phyloP scores from a whole-genome alignment of 2,329 filamentous ascomycete species.

The Plectosphaerella cucumerina region DNA sequence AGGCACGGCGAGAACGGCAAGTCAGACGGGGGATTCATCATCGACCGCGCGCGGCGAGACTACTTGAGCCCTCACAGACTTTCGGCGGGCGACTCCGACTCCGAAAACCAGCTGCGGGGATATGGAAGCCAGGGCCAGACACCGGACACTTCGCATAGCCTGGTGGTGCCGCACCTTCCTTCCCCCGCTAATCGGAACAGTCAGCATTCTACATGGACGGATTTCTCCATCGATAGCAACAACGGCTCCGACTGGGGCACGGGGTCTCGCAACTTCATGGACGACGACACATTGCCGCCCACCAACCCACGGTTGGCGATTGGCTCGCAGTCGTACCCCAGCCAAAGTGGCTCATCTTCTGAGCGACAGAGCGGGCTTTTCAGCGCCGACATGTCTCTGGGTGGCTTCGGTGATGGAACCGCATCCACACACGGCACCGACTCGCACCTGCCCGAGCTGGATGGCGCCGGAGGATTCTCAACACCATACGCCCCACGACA shows the following conservation, averaged over 20 bases:
- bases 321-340: slow-evolving; percentile 4
- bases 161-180: slow-evolving; percentile 42
- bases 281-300: slow-evolving; percentile 6
- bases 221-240: slow-evolving; percentile 52
- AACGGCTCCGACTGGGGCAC: slow-evolving; percentile 31
- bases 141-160: slow-evolving; percentile 36
- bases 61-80: slow-evolving; percentile 16
- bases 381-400: slow-evolving; percentile 27
- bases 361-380: slow-evolving; percentile 14
- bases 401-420: slow-evolving; percentile 14
- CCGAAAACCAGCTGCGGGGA: slow-evolving; percentile 7
- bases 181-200: slow-evolving; percentile 43
- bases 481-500: slow-evolving; percentile 40
- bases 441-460: slow-evolving; percentile 45
- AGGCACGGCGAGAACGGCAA: no score
- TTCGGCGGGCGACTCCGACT: slow-evolving; percentile 36
- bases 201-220: slow-evolving; percentile 57
- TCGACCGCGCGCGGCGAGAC: no score
- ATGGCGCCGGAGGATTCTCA: slow-evolving; percentile 46
- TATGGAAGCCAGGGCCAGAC: slow-evolving; percentile 12
- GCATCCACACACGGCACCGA: slow-evolving; percentile 15
- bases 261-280: slow-evolving; percentile 5
- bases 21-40: no score
- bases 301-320: slow-evolving; percentile 13
- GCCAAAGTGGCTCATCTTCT: slow-evolving; percentile 10